phyloP scores from a whole-genome alignment of 75 land plant genomes.

The Azolla pinnata region DNA sequence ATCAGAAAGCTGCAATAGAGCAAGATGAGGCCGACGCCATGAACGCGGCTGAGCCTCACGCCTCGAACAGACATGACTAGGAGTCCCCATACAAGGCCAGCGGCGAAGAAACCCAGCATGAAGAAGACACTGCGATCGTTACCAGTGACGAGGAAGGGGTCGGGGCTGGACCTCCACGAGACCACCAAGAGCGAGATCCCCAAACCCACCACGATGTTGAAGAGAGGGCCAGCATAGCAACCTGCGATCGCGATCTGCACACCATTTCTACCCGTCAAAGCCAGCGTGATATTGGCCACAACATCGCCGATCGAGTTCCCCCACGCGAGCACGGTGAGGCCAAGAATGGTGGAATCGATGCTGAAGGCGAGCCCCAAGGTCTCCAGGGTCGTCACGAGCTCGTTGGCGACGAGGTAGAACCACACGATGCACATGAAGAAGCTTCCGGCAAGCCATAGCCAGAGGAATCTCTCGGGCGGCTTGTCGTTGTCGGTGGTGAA shows the following conservation, averaged over 20 bases:
- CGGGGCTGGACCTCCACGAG: constrained; percentile 46
- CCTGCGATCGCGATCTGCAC: constrained; percentile 90
- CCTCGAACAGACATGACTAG: constrained; percentile 43
- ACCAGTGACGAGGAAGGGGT: constrained; percentile 39
- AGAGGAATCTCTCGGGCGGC: constrained; percentile 62
- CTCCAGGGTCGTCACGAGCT: constrained; percentile 72
- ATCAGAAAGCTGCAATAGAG: constrained; percentile 56
- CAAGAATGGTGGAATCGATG: constrained; percentile 76
- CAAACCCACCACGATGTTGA: constrained; percentile 73
- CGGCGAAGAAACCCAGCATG: constrained; percentile 65
- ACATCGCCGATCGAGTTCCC: constrained; percentile 96
- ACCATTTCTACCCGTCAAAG: constrained; percentile 73
- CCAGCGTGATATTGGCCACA: constrained; percentile 73
- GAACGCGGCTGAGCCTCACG: constrained; percentile 55
- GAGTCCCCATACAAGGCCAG: constrained; percentile 64
- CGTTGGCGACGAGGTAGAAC: constrained; percentile 89
- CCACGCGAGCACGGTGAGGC: constrained; percentile 94
- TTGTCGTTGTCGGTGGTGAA: constrained; percentile 38
- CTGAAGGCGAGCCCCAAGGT: constrained; percentile 59
- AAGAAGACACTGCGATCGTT: constrained; percentile 50
- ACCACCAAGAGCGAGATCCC: constrained; percentile 70
- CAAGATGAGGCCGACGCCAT: constrained; percentile 62
- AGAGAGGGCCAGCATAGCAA: constrained; percentile 97
- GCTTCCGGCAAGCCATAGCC: constrained; percentile 87
- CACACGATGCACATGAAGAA: constrained; percentile 85